Conservation (phyloP, 768 basidiomycete species). For the Lactifluus pinguis region DNA sequence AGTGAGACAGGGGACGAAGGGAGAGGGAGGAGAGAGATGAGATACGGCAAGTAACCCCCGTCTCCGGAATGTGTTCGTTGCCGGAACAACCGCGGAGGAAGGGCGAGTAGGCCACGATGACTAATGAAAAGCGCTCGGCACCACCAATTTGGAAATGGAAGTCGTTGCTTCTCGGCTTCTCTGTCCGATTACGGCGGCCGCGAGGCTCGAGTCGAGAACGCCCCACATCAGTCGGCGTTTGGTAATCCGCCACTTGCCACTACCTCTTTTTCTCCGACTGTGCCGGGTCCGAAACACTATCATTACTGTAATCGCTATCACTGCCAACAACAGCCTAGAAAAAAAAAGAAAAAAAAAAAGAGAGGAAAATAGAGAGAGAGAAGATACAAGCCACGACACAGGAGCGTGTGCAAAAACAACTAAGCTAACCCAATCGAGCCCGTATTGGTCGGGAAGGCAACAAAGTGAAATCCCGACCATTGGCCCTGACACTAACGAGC, state of each 20-base stretch:
- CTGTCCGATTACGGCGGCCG: background rate
- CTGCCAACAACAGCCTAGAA: background rate
- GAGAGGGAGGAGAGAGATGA: too few relatives aligned
- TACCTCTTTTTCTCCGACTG: background rate
- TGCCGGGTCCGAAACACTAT: background rate
- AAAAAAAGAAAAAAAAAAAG: background rate
- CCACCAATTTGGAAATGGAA: background rate
- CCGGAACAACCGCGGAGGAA: background rate
- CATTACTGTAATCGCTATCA: background rate
- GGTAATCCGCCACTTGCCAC: background rate
- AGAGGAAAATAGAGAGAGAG: background rate
- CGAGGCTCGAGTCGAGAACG: background rate
- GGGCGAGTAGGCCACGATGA: background rate
- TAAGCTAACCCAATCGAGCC: slow-evolving; percentile 2
- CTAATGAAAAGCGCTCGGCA: background rate
- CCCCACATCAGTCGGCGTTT: background rate
- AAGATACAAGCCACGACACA: background rate
- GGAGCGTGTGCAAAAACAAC: background rate
- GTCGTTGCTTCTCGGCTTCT: background rate
- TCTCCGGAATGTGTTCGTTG: background rate
- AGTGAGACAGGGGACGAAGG: too few relatives aligned
- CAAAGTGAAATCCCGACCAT: background rate
- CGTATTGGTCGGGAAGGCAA: background rate
- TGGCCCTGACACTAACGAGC: background rate
- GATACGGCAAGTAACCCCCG: too few relatives aligned